Base-by-base conservation (phyloP, 2,329 filamentous ascomycete genomes). In the Chaetomium sp. region DNA sequence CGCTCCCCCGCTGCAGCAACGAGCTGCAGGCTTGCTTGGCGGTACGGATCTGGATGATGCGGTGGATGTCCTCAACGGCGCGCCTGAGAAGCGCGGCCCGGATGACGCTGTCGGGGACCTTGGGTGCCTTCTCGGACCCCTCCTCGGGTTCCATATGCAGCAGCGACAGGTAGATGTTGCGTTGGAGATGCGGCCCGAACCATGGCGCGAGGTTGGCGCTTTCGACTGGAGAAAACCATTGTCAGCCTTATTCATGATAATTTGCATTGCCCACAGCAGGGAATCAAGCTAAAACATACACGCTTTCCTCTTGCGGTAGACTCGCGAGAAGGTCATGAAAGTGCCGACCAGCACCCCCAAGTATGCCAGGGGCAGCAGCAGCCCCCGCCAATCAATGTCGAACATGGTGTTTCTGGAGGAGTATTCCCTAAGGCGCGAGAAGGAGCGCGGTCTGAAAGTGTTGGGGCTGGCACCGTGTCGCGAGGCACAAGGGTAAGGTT, bases 81-180 rank as follows among this genome's bases (percentile, higher is more conserved):
- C 95, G 89, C 70, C 92, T 87, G 73, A 99, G 81, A 2, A 99
- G 87, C 3, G 95, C 93, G 19, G 95, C 93, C 71, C 94, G 91
- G 63, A 98, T 80, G 21, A 98, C 85, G 67, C 88, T 92, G 68
- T 97, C 92, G 31, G 95, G 94, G 4, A 97, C 74, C 82, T 81
- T 82, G 65, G 86, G 83, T 5, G 84, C 78, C 76, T 93, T 92
- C 74, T 91, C 87, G 66, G 85, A 79, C 62, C 84, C 84, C 38
- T 81, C 79, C 70, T 85, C 83, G 62, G 86, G 82, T 62, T 86
- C 84, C 75, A 95, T 84, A 79, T 99, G 93, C 59, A 97, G 84
- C 49, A 99, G 87, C 53, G 93, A 93, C 66, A 97, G 87, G 82
- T 98, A 99, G 75, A 99, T 87, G 78, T 99, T 93, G 78, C 94